These are phyloP conservation scores for Tulasnella calospora DNA, from an alignment of 768 basidiomycete species.

Conservation along the genomic window DNA sequence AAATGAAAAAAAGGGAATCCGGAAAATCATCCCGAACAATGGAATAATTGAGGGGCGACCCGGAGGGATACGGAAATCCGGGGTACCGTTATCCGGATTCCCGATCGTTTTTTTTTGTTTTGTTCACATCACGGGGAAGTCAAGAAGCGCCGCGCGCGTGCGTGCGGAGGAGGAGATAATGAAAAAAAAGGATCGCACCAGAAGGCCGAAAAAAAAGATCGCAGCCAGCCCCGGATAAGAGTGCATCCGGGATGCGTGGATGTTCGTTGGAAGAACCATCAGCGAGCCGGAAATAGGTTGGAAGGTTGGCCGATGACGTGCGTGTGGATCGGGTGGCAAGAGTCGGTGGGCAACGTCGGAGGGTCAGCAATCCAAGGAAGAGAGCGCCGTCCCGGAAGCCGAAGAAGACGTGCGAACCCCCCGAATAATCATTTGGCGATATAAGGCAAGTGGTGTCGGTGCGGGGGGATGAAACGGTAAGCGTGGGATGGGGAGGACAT, in stretches of 20 bases:
- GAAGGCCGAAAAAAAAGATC: background rate
- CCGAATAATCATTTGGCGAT: constrained; percentile 3
- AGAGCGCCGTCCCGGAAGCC: background rate
- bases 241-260: background rate
- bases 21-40: background rate
- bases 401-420: background rate
- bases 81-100: background rate
- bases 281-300: background rate
- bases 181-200: background rate
- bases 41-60: background rate
- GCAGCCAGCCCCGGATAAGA: background rate
- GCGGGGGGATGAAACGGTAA: background rate
- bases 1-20: background rate
- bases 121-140: background rate
- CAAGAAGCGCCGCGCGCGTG: background rate
- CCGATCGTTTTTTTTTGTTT: background rate
- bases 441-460: background rate
- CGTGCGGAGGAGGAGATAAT: background rate
- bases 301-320: background rate
- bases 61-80: background rate
- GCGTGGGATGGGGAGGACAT: background rate
- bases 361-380: background rate
- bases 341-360: background rate
- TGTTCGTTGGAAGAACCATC: background rate
- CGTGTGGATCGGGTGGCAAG: background rate